phyloP scores from a whole-genome alignment of 2,329 filamentous ascomycete genomes.

The Alternaria hordeiaustralica region DNA sequence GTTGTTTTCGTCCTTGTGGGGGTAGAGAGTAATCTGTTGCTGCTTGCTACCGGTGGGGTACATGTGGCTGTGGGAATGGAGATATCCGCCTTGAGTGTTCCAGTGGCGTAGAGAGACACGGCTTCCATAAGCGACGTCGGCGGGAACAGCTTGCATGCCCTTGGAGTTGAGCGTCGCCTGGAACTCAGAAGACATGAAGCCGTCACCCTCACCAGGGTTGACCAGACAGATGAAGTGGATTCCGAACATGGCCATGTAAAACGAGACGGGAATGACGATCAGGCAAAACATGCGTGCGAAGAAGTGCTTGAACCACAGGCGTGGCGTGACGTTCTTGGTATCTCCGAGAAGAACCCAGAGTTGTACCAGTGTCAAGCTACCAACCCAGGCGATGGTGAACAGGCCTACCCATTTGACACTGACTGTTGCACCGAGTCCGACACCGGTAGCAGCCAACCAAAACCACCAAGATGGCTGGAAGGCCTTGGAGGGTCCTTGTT shows the following conservation, averaged over 20 bases:
- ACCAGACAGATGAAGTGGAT: slow-evolving; percentile 93
- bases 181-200: slow-evolving; percentile 99
- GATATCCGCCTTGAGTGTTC: slow-evolving; percentile 96
- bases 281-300: slow-evolving; percentile 89
- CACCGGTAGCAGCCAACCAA: slow-evolving; percentile 86
- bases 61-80: slow-evolving; percentile 97
- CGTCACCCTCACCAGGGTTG: slow-evolving; percentile 96
- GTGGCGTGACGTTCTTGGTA: slow-evolving; percentile 80
- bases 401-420: slow-evolving; percentile 99
- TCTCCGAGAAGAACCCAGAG: slow-evolving; percentile 96
- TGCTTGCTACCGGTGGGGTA: slow-evolving; percentile 97
- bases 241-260: slow-evolving; percentile 97
- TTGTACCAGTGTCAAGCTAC: slow-evolving; percentile 85
- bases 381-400: slow-evolving; percentile 99
- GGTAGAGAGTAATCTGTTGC: slow-evolving; percentile 97
- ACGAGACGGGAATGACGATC: slow-evolving; percentile 83
- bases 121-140: slow-evolving; percentile 89
- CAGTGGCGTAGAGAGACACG: slow-evolving; percentile 86
- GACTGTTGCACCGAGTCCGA: slow-evolving; percentile 85
- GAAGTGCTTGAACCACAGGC: slow-evolving; percentile 91
- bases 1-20: slow-evolving; percentile 99
- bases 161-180: slow-evolving; percentile 97
- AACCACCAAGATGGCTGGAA: slow-evolving; percentile 97
- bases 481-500: slow-evolving; percentile 85
- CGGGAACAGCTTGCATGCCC: slow-evolving; percentile 92